Percentiles rank a stretch among this genome's conserved stretches.
Evolutionary conservation across 1,284 basidiomycete species (phyloP).

Genomic region (Entoloma clypeatum): DNA sequence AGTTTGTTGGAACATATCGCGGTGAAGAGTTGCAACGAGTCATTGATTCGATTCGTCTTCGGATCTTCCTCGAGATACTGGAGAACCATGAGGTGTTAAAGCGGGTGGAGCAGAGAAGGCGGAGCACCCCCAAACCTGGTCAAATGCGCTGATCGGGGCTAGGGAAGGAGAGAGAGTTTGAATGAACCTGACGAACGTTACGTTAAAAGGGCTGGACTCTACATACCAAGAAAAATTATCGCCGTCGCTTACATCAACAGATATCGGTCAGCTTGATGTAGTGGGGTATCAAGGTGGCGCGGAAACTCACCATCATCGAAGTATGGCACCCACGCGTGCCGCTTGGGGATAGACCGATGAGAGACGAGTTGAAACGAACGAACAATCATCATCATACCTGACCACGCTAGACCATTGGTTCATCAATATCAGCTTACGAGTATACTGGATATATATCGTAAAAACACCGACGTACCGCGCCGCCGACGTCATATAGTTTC

Average conservation of each 20-base stretch:
- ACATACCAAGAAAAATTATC: slow-evolving; percentile 58
- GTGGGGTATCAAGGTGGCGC: not conserved
- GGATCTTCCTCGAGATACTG: slow-evolving; percentile 80
- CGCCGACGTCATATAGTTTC: slow-evolving; percentile 78
- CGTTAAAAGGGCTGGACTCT: not conserved
- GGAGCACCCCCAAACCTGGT: slow-evolving; percentile 52
- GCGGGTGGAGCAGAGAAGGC: slow-evolving; percentile 10
- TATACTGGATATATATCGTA: not conserved
- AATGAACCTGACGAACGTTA: slow-evolving; percentile 1
- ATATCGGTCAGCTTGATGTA: slow-evolving; percentile 6
- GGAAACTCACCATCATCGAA: slow-evolving; percentile 68
- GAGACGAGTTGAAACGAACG: not conserved
- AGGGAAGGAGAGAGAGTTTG: slow-evolving; percentile 3
- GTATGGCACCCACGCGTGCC: slow-evolving; percentile 76
- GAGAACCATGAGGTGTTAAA: slow-evolving; percentile 9
- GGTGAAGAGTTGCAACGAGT: slow-evolving; percentile 74
- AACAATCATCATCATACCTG: slow-evolving; percentile 33
- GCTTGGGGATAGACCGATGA: slow-evolving; percentile 36
- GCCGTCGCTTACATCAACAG: slow-evolving; percentile 48
- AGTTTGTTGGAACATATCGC: slow-evolving; percentile 71
- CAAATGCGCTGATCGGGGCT: slow-evolving; percentile 79
- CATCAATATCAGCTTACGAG: slow-evolving; percentile 8
- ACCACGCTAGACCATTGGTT: slow-evolving; percentile 50
- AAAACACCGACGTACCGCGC: slow-evolving; percentile 51
- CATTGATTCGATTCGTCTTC: slow-evolving; percentile 72